Percentiles rank a stretch among this genome's conserved stretches.
Conservation (phyloP, 768 basidiomycete species). For the Chiua virens region DNA sequence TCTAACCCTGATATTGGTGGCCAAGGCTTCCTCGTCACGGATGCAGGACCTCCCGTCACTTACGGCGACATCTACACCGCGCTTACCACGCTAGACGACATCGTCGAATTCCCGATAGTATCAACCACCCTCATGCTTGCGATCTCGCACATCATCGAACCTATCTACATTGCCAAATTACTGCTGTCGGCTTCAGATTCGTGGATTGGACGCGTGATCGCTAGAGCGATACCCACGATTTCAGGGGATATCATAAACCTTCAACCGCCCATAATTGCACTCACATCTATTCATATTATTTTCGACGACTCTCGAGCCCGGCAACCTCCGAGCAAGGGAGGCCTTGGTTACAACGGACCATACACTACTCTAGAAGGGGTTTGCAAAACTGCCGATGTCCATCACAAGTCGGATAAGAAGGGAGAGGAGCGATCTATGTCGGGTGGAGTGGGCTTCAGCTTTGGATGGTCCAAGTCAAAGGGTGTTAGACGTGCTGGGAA, state of each 20-base stretch:
- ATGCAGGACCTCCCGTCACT: constrained; percentile 62
- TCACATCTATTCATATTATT: constrained; percentile 54
- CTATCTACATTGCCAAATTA: constrained; percentile 49
- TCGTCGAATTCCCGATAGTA: constrained; percentile 52
- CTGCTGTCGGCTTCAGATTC: constrained; percentile 35
- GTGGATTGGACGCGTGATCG: constrained; percentile 33
- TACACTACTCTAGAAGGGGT: constrained; percentile 61
- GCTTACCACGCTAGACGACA: constrained; percentile 56
- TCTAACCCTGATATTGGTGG: constrained; percentile 68
- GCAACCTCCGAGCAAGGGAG: constrained; percentile 52
- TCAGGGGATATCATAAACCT: constrained; percentile 51
- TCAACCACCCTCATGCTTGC: constrained; percentile 65
- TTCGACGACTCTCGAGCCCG: constrained; percentile 69
- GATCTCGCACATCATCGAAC: constrained; percentile 60
- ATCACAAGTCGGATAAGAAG: constrained; percentile 37
- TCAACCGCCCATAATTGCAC: constrained; percentile 58
- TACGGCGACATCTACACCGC: constrained; percentile 62
- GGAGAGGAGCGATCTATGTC: constrained; percentile 40
- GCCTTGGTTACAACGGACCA: constrained; percentile 59
- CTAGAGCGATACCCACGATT: constrained; percentile 43
- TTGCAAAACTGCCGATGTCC: constrained; percentile 54
- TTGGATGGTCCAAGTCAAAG: constrained; percentile 28
- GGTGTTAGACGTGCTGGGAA: constrained; percentile 28
- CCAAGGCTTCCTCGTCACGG: constrained; percentile 63
- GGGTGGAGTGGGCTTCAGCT: constrained; percentile 49